Conservation (phyloP, 176 grass and related monocot genomes). For the Triticum monococcum region DNA sequence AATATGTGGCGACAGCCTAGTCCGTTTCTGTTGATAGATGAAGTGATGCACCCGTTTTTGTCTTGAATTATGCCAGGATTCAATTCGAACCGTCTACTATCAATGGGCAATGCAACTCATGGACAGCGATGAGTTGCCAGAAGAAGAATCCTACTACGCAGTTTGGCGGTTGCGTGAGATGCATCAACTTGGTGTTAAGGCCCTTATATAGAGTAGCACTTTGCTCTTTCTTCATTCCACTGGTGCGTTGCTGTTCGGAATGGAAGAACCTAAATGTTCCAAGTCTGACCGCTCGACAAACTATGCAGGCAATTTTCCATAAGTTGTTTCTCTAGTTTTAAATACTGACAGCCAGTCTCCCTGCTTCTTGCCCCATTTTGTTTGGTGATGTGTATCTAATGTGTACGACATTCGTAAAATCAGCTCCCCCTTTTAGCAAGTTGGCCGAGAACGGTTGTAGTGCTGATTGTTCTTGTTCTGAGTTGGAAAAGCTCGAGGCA, state of each 20-base stretch:
- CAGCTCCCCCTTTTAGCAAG: slow-evolving; percentile 21
- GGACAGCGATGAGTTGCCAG: slow-evolving; percentile 67
- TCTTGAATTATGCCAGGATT: slow-evolving; percentile 55
- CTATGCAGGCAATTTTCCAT: slow-evolving; percentile 33
- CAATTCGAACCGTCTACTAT: slow-evolving; percentile 76
- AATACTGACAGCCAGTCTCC: background rate
- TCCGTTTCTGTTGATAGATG: background rate
- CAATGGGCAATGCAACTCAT: slow-evolving; percentile 92
- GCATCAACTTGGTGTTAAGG: slow-evolving; percentile 70
- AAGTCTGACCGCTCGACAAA: background rate
- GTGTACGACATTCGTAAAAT: background rate
- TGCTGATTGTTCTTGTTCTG: background rate
- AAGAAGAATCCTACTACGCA: slow-evolving; percentile 74
- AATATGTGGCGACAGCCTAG: background rate
- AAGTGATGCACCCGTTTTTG: slow-evolving; percentile 14
- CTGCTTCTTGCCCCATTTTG: background rate
- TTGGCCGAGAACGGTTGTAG: background rate
- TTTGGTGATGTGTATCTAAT: slow-evolving; percentile 6
- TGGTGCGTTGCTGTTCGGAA: background rate
- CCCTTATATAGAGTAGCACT: slow-evolving; percentile 71
- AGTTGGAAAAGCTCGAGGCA: background rate
- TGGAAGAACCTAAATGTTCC: background rate
- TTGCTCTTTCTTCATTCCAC: background rate
- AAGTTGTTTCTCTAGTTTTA: slow-evolving; percentile 6
- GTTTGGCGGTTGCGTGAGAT: slow-evolving; percentile 93